Evolutionary conservation across 2,329 filamentous ascomycete species (phyloP), one percentile per base, ranked within the genome.

Genomic region (Diplocarpon rosae): DNA sequence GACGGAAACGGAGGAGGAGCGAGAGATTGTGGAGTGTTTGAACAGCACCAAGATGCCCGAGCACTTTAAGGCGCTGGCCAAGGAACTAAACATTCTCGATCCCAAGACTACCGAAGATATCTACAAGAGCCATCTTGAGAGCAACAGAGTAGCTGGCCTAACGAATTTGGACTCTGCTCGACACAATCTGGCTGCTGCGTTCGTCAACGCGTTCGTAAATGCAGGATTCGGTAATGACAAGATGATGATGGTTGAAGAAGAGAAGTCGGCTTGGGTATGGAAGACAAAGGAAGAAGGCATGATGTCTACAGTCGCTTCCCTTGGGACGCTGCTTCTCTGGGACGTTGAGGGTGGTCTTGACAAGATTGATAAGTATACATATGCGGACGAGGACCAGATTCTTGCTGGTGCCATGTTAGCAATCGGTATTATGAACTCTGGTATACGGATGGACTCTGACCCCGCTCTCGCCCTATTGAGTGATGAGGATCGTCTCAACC

Each of bases 231-330:
- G 88, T 35, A 85, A 89, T 46, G 92, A 98, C 65, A 96, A 95
- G 72, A 84, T 98, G 78, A 95, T 98, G 90, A 71, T 96, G 46
- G 82, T 87, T 34, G 83, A 92, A 15, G 82, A 85, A 47, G 82
- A 88, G 52, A 93, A 94, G 69, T 81, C 84, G 57, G 85, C 83
- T 52, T 98, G 92, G 90, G 86, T 98, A 4, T 98, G 88, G 87
- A 98, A 96, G 71, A 96, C 93, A 15, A 98, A 98, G 67, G 88
- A 93, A 34, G 89, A 95, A 59, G 92, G 92, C 52, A 95, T 95
- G 88, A 75, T 95, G 66, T 96, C 92, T 1, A 95, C 90, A 0
- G 85, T 93, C 32, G 93, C 93, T 4, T 96, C 92, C 0, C 69
- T 95, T 55, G 92, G 92, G 60, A 90, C 92, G 58, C 72, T 98